Conservation (phyloP, 305 asterid genomes). For the Solanum hybrid region DNA sequence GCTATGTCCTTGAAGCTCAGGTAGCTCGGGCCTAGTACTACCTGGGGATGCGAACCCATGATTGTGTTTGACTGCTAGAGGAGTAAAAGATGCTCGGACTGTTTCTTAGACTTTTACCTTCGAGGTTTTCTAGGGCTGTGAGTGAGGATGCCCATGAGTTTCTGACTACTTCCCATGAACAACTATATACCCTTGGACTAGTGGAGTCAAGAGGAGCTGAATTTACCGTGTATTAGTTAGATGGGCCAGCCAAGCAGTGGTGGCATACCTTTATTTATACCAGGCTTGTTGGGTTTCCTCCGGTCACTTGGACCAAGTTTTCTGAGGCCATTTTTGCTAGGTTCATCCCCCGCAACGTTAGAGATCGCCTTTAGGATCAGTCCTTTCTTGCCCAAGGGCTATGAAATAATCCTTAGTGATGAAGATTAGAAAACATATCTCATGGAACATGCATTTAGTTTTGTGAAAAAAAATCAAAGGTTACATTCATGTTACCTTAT, state of each 20-base stretch:
- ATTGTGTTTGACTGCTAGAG: not conserved
- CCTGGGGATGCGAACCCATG: not conserved
- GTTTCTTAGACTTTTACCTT: not conserved
- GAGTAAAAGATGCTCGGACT: not conserved
- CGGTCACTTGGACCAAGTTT: not conserved
- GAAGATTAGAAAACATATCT: not conserved
- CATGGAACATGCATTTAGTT: not conserved
- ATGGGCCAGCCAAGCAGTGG: not conserved
- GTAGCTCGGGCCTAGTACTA: not conserved
- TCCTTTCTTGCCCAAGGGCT: not conserved
- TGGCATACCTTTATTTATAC: too few relatives aligned
- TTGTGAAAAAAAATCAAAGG: not conserved
- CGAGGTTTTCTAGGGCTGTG: not conserved
- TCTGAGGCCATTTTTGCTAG: not conserved
- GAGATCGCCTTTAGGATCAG: too few relatives aligned
- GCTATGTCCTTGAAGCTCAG: not conserved
- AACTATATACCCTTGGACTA: too few relatives aligned
- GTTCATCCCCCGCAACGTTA: not conserved
- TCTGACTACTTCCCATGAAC: not conserved
- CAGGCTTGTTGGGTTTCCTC: not conserved
- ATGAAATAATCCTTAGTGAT: not conserved
- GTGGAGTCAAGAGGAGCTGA: not conserved
- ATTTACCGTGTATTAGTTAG: not conserved
- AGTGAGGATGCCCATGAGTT: not conserved
- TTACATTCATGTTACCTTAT: not conserved